phyloP scores from a whole-genome alignment of 2,329 filamentous ascomycete genomes.

The Aspergillus glaucus region DNA sequence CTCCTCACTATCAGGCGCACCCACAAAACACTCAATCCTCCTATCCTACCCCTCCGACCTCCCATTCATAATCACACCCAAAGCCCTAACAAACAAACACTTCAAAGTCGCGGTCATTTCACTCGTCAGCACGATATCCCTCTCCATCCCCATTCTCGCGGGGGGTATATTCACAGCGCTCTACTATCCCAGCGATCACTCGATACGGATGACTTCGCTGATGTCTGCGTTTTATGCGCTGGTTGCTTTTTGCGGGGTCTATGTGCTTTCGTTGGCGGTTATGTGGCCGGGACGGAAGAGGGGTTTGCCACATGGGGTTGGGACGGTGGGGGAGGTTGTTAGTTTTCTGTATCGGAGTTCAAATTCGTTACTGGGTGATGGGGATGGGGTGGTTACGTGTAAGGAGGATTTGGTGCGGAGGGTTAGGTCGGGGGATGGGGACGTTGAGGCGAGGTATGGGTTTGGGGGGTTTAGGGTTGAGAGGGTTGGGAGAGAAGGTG shows the following conservation, averaged over 20 bases:
- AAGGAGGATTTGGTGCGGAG: slow-evolving; percentile 65
- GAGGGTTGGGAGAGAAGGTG: slow-evolving; percentile 41
- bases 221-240: slow-evolving; percentile 66
- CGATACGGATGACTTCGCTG: slow-evolving; percentile 61
- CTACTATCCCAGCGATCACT: slow-evolving; percentile 44
- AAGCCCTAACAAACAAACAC: slow-evolving; percentile 50
- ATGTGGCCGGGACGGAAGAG: slow-evolving; percentile 56
- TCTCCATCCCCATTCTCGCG: slow-evolving; percentile 52
- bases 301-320: slow-evolving; percentile 66
- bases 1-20: slow-evolving; percentile 47
- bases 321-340: slow-evolving; percentile 68
- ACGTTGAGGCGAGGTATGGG: slow-evolving; percentile 43
- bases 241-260: slow-evolving; percentile 66
- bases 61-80: slow-evolving; percentile 48
- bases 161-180: slow-evolving; percentile 59
- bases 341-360: slow-evolving; percentile 70
- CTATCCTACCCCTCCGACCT: slow-evolving; percentile 51
- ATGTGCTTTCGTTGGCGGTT: slow-evolving; percentile 56
- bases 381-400: slow-evolving; percentile 58
- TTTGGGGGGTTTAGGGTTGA: slow-evolving; percentile 58
- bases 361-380: slow-evolving; percentile 64
- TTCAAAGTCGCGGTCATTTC: slow-evolving; percentile 53
- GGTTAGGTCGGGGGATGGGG: slow-evolving; percentile 46
- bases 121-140: slow-evolving; percentile 47
- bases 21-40: slow-evolving; percentile 51